Base-by-base conservation (phyloP, 441 rosid species). In the Raphanus hybrid region DNA sequence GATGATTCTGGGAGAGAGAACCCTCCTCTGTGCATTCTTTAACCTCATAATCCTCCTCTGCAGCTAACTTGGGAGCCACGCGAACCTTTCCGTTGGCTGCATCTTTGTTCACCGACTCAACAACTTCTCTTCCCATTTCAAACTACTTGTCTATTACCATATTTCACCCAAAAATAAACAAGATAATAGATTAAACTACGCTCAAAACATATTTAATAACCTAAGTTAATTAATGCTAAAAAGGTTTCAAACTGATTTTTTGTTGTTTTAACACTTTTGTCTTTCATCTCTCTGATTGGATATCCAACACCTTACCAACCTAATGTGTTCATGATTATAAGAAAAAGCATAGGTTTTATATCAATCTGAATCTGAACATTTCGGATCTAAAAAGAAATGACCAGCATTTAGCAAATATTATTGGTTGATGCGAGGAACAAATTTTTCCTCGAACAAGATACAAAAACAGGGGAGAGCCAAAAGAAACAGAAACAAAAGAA, bases 91-190 rank as follows among this genome's bases (percentile, higher is more conserved):
- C 75, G 3, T 45, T 27, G 5, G 74, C 8, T 35, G 54, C n/a
- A 37, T 69, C 45, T 9, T 6, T 39, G n/a, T 45, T 71, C 67
- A 45, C 32, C 59, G 54, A 43, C 62, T 73, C 62, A 50, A 50
- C 62, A 50, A 73, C 76, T 73, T 73, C 76, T 63, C 62, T 63
- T 73, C 69, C 52, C 76, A 73, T 73, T 16, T 73, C 26, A 50
- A 73, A 14, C 58, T 14, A 41, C 55, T 57, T 8, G 61, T 20
- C n/a, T 23, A 26, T n/a, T 71, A 34, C 41, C 64, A 8, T n/a
- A 1, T 59, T n/a, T 26, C 67, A 41, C 14, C 59, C 3, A 3
- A 18, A 35, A n/a, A 4, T 20, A 37, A 57, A 35, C 48, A 57
- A 27, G 14, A 29, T 11, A 0, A 4, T 32, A 32, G 20, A 12